Evolutionary conservation across 1,139 yeast genomes (phyloP).

Genomic region (Geotrichum siamense): DNA sequence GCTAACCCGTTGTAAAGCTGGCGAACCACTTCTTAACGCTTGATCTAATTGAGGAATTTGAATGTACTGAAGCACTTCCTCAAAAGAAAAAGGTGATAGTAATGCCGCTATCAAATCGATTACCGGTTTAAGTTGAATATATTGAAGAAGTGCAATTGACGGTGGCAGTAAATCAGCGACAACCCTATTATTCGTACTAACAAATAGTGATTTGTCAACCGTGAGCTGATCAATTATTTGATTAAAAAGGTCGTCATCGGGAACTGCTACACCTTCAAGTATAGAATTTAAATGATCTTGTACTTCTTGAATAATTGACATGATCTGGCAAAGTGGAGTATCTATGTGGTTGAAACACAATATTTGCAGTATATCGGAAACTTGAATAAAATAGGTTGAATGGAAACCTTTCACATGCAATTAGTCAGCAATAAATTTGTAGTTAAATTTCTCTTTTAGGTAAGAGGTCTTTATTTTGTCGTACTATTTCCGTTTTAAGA

Average conservation of each 20-base stretch:
- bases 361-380: too few species aligned
- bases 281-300: slow-evolving; percentile 10
- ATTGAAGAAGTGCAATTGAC: slow-evolving; percentile 20
- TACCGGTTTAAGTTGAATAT: slow-evolving; percentile 18
- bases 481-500: too few species aligned
- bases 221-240: slow-evolving; percentile 19
- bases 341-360: too few species aligned
- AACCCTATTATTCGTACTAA: slow-evolving; percentile 15
- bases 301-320: neutral
- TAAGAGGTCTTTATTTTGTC: too few species aligned
- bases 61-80: slow-evolving; percentile 21
- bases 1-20: slow-evolving; percentile 23
- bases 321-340: too few species aligned
- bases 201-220: slow-evolving; percentile 19
- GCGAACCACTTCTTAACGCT: slow-evolving; percentile 22
- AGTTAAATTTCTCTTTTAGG: too few species aligned
- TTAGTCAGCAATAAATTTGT: too few species aligned
- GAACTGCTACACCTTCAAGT: slow-evolving; percentile 2
- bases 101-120: slow-evolving; percentile 23
- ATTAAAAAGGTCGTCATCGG: slow-evolving; percentile 20
- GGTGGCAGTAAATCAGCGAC: slow-evolving; percentile 20
- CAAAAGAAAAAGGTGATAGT: slow-evolving; percentile 21
- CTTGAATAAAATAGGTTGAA: too few species aligned
- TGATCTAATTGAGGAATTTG: slow-evolving; percentile 21
- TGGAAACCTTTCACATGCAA: too few species aligned